Conservation (phyloP, 2,329 filamentous ascomycete genomes). For the Truncatella angustata region DNA sequence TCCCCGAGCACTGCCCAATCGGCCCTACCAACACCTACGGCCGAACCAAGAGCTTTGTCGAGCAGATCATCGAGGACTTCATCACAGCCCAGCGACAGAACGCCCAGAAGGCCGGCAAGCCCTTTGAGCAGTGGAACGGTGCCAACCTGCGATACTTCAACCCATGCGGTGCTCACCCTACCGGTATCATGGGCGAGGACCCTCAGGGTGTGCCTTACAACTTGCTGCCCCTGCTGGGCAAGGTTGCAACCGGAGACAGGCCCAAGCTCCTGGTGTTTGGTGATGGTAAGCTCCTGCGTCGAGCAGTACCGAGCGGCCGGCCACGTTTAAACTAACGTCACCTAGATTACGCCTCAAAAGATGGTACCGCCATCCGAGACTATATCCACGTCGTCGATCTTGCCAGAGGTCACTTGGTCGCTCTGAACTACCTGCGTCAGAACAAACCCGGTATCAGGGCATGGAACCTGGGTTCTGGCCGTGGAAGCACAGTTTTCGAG, state of each 20-base stretch:
- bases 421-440: constrained; percentile 84
- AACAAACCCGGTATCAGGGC: constrained; percentile 86
- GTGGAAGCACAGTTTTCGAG: constrained; percentile 92
- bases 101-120: constrained; percentile 74
- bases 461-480: constrained; percentile 95
- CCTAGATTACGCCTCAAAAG: constrained; percentile 82
- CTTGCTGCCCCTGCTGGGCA: constrained; percentile 86
- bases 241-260: constrained; percentile 92
- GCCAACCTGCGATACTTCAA: constrained; percentile 97
- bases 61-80: constrained; percentile 87
- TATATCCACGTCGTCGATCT: constrained; percentile 97
- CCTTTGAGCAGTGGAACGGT: constrained; percentile 82
- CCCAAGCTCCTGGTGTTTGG: constrained; percentile 95
- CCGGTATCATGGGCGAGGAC: constrained; percentile 97
- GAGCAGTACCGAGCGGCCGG: too few relatives aligned
- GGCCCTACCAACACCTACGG: constrained; percentile 98
- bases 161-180: constrained; percentile 90
- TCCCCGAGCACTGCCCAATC: constrained; percentile 93
- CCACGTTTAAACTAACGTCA: too few relatives aligned
- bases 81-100: constrained; percentile 85
- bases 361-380: constrained; percentile 93
- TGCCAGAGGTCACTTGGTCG: constrained; percentile 79
- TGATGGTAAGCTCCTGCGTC: constrained; percentile 81
- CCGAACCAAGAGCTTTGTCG: constrained; percentile 90
- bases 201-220: constrained; percentile 95